A percentile compares a stretch with the other conserved stretches of the same genome.
These are phyloP conservation scores for Xylona heveae DNA, from an alignment of 495 filamentous ascomycete species.

Conservation along the genomic window DNA sequence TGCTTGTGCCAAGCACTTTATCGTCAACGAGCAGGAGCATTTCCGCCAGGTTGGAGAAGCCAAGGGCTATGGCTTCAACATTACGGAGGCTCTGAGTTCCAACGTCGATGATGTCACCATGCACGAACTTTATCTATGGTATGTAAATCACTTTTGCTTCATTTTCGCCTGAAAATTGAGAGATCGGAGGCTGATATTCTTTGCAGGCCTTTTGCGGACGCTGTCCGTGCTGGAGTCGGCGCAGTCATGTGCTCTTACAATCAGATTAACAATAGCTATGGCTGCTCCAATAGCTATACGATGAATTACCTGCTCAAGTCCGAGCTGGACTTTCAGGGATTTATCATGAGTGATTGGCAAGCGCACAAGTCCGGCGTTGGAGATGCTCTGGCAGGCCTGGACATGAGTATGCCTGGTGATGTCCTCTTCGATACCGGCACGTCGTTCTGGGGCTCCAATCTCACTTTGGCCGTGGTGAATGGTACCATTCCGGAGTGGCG, in stretches of 20 bases:
- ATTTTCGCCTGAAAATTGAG: constrained; percentile 1
- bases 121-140: constrained; percentile 91
- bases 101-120: constrained; percentile 89
- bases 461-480: constrained; percentile 72
- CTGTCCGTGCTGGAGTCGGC: constrained; percentile 55
- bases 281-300: constrained; percentile 47
- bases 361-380: constrained; percentile 72
- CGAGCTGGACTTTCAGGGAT: constrained; percentile 88
- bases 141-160: no score
- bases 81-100: constrained; percentile 42
- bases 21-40: constrained; percentile 57
- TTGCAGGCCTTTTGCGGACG: constrained; percentile 51
- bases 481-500: constrained; percentile 82
- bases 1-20: constrained; percentile 67
- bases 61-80: constrained; percentile 37
- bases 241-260: constrained; percentile 91
- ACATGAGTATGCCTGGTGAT: constrained; percentile 95
- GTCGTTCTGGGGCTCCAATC: constrained; percentile 72
- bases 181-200: constrained; percentile 3
- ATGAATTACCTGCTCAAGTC: constrained; percentile 72
- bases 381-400: constrained; percentile 61
- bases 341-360: constrained; percentile 78
- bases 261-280: constrained; percentile 55
- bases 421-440: constrained; percentile 44
- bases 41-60: constrained; percentile 60